phyloP scores from a whole-genome alignment of 148 eudicot species.

The Rhododendron henanense region DNA sequence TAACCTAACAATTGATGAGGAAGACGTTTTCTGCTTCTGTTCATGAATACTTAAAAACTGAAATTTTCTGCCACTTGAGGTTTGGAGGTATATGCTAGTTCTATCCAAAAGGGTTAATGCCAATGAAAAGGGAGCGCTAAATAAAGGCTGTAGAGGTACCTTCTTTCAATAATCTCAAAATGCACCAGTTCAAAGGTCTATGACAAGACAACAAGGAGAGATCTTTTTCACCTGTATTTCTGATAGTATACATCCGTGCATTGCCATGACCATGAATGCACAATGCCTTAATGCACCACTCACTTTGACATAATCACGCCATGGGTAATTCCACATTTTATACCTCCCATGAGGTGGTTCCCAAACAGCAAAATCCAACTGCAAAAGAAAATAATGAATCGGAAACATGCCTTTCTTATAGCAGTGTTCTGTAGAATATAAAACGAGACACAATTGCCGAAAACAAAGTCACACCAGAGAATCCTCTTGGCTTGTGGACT shows the following conservation, averaged over 20 bases:
- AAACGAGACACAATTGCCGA: not conserved
- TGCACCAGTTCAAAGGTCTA: not conserved
- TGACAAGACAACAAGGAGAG: not conserved
- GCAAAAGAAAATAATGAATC: constrained; percentile 7
- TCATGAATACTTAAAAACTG: not conserved
- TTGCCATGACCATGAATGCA: constrained; percentile 77
- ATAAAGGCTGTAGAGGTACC: not conserved
- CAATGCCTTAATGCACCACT: constrained; percentile 73
- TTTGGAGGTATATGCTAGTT: not conserved
- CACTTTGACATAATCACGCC: constrained; percentile 54
- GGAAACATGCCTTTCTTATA: not conserved
- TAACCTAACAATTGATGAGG: not conserved
- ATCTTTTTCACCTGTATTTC: constrained; percentile 58
- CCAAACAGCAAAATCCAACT: constrained; percentile 60
- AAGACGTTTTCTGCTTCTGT: not conserved
- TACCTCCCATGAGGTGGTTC: constrained; percentile 79
- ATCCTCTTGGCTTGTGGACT: constrained; percentile 57
- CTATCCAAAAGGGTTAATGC: not conserved
- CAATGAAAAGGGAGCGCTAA: not conserved
- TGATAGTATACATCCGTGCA: constrained; percentile 73
- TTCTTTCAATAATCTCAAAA: not conserved
- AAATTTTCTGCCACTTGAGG: not conserved
- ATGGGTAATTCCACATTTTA: constrained; percentile 54
- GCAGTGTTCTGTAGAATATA: not conserved
- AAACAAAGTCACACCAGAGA: constrained; percentile 34